Base-by-base conservation (phyloP, 2,329 filamentous ascomycete species). In the Dothideomycetes sp. region DNA sequence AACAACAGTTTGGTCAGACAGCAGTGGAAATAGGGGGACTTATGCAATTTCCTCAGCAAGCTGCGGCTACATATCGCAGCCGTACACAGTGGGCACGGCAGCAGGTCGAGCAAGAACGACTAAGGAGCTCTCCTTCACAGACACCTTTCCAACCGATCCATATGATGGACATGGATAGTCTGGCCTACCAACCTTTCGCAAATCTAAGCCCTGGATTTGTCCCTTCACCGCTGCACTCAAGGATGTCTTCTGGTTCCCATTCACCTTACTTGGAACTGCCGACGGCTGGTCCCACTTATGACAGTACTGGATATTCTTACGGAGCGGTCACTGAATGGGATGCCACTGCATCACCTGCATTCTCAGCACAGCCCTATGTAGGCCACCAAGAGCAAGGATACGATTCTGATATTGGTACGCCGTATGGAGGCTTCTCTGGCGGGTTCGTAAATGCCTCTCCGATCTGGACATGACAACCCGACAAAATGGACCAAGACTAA, bases 201-300 rank as follows among this genome's bases (percentile, higher is more conserved):
- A 69, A 65, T 44, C 54, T 68, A 5, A 68, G 64, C 45, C 67
- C 67, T n/a, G 67, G 66, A 1, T 70, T 70, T 50, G 63, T 65
- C 5, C 65, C 67, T 5, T 64, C 66, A 8, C 60, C 63, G 16
- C 55, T 66, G 17, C 59, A 56, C 19, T 62, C 65, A 41, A 48
- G 57, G 35, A 57, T 62, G 31, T 37, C 41, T 22, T 50, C 50
- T 5, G 31, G 46, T 15, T 52, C 48, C 45, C 58, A 38, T 15
- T 47, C 48, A 16, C 50, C 54, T 43, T 70, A 63, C 41, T 60
- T 70, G 36, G 65, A 68, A 43, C 61, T 70, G 4, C 66, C 66
- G 18, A 37, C 30, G 16, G 35, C 43, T 27, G 30, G 38, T 19
- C 29, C 47, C n/a, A 44, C 53, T 19, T 35, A 42, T 15, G 34